phyloP scores from a whole-genome alignment of 2,329 filamentous ascomycete genomes.

The Fusarium fujikuroi region DNA sequence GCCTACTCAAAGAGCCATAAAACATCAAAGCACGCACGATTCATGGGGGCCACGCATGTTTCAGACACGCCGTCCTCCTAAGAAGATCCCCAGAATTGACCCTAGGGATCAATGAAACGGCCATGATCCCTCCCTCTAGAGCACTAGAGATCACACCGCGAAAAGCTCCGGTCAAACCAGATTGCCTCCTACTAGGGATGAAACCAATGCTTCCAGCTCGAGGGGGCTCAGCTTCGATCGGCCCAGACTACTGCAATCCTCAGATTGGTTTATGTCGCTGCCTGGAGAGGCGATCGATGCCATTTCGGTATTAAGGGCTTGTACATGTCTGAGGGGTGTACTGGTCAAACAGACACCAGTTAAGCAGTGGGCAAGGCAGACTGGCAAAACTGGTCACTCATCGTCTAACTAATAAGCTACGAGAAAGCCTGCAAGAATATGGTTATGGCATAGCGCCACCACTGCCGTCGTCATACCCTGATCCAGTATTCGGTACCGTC shows the following conservation, averaged over 20 bases:
- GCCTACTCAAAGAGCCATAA: constrained; percentile 7
- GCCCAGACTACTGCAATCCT: constrained; percentile 11
- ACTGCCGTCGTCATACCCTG: constrained; percentile 4
- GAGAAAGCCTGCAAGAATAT: background rate
- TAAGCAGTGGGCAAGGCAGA: constrained; percentile 16
- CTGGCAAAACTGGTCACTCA: constrained; percentile 8
- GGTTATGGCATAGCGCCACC: background rate
- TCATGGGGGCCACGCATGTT: constrained; percentile 27
- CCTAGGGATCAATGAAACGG: constrained; percentile 32
- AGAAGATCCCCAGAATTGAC: constrained; percentile 5
- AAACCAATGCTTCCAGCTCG: background rate
- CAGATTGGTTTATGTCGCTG: constrained; percentile 34
- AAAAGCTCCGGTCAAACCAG: constrained; percentile 20
- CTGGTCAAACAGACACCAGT: background rate
- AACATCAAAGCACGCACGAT: constrained; percentile 8
- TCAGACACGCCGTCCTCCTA: constrained; percentile 22
- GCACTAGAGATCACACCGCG: constrained; percentile 2
- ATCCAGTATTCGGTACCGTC: background rate
- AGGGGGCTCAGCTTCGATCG: constrained; percentile 24
- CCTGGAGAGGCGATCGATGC: constrained; percentile 33
- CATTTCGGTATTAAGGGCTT: constrained; percentile 26
- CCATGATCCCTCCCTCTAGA: constrained; percentile 6
- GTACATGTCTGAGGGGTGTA: constrained; percentile 16
- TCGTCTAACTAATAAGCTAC: constrained; percentile 1
- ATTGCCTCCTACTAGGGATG: background rate